Base-by-base conservation (phyloP, 2,329 filamentous ascomycete species). In the Tolypocladium pustulatum region DNA sequence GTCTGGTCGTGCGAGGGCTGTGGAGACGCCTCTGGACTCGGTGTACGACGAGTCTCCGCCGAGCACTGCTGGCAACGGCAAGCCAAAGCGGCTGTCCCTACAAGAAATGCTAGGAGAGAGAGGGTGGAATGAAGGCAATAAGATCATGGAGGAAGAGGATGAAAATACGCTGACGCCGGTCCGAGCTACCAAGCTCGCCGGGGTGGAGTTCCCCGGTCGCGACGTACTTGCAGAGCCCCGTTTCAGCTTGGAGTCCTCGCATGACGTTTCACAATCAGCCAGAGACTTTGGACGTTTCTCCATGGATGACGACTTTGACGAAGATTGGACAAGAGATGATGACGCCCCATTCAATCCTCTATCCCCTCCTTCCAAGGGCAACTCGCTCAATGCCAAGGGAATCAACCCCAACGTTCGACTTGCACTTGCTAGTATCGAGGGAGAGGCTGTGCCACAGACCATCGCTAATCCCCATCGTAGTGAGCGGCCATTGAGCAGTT, bases 31-130 rank as follows among this genome's bases (percentile, higher is more conserved):
- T 20, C 76, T 91, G 55, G 88, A 91, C 67, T 89, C 85, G 30
- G 89, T 91, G 77, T 92, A 91, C 71, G 88, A 92, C 72, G 89
- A 92, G 65, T 90, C 88, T 17, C 87, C 86, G 40, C 82, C 84
- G 9, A 82, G 80, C 67, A 80, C 81, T 1, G 78, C 79, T 22
- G 76, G 78, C 57, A 80, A 80, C 63, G 72, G 64, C 63, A 83
- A 78, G 66, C 74, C 77, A 3, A 84, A 83, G 65, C 75, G 82
- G 32, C 67, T 83, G 13, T 84, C 82, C 0, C 82, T 84, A 41
- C 82, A 84, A 54, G 82, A 84, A 63, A 83, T 84, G 22, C 67
- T 84, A 22, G 81, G 79, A 12, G 81, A 79, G 9, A 75, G 75
- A 17, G 74, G 80, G 10, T 83, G 79, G 72, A 80, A 85, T 59